phyloP scores from a whole-genome alignment of 768 basidiomycete genomes.

The Trametes punicea region DNA sequence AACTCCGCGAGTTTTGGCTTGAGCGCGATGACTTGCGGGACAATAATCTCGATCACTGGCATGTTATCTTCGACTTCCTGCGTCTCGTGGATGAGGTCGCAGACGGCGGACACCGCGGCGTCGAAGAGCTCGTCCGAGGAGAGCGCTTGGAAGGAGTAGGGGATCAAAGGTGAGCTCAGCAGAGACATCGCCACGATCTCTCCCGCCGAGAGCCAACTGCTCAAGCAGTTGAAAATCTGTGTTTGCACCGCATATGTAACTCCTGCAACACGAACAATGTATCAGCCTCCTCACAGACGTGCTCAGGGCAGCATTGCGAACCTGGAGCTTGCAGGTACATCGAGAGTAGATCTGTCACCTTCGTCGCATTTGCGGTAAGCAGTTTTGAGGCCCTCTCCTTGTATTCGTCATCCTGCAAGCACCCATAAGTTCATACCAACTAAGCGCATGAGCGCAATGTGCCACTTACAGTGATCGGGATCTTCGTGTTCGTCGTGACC shows the following conservation, averaged over 20 bases:
- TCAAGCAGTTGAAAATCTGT: slow-evolving; percentile 81
- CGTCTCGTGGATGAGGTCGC: slow-evolving; percentile 96
- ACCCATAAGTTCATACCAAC: neutral
- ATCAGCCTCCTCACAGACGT: neutral
- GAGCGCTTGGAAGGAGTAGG: slow-evolving; percentile 80
- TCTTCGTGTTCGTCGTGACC: slow-evolving; percentile 74
- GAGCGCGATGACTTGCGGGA: slow-evolving; percentile 80
- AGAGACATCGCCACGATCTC: slow-evolving; percentile 68
- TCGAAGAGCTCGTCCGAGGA: slow-evolving; percentile 88
- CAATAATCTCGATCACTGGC: slow-evolving; percentile 80
- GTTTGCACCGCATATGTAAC: slow-evolving; percentile 74
- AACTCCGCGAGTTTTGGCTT: slow-evolving; percentile 55
- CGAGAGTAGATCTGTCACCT: slow-evolving; percentile 73
- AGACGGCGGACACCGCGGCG: slow-evolving; percentile 84
- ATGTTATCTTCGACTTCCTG: slow-evolving; percentile 96
- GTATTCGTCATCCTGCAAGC: slow-evolving; percentile 70
- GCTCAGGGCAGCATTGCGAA: slow-evolving; percentile 38
- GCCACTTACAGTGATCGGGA: slow-evolving; percentile 78
- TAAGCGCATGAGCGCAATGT: neutral
- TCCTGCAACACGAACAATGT: slow-evolving; percentile 44
- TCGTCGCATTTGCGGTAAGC: slow-evolving; percentile 62
- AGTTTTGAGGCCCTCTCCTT: slow-evolving; percentile 55
- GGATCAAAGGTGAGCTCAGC: slow-evolving; percentile 74
- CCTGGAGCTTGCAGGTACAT: slow-evolving; percentile 90
- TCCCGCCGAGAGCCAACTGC: slow-evolving; percentile 85